Base-by-base conservation (phyloP, 2,329 filamentous ascomycete genomes). In the Monosporascus sp. region DNA sequence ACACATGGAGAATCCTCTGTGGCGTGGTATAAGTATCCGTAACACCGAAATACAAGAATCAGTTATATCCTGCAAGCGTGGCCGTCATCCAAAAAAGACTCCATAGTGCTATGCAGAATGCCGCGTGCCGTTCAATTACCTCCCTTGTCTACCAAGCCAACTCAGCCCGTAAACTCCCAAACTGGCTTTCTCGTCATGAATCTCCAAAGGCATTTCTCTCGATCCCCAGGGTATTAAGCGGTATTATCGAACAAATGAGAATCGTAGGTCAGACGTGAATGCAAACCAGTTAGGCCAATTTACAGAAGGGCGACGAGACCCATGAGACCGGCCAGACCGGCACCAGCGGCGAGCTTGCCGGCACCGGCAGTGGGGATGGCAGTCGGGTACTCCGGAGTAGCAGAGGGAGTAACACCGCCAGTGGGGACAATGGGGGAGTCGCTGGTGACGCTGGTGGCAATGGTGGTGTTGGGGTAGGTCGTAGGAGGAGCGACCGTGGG, bases 251-350 rank as follows among this genome's bases (percentile, higher is more conserved):
- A 70, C 68, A 69, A 67, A 69, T 60, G 62, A 71, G 61, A 68
- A 69, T 69, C 71, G 68, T 70, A 69, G 68, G 67, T 65, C 65
- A 59, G 64, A 65, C 59, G 61, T 61, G 58, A 63, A 63, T 60
- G 64, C 64, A 53, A 58, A 52, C 55, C 56, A 60, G 62, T 57
- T 54, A 57, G 65, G 66, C 61, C 53, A 68, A 74, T 77, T 80
- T 83, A 84, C 74, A 83, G 76, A 66, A 79, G 73, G 68, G 79
- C 81, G 65, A 78, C 81, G 56, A 84, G 68, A 66, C 78, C 83
- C 68, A 84, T 73, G 61, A 84, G 68, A 75, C 78, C 82, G 62
- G 79, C 82, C 62, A 85, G 78, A 58, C 80, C 82, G 43, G 81
- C 82, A 63, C 83, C 69, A 64, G 73, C 78, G 60, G 76, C 76